Conservation (phyloP, 1,284 basidiomycete species). For the Chalciporus sp. region DNA sequence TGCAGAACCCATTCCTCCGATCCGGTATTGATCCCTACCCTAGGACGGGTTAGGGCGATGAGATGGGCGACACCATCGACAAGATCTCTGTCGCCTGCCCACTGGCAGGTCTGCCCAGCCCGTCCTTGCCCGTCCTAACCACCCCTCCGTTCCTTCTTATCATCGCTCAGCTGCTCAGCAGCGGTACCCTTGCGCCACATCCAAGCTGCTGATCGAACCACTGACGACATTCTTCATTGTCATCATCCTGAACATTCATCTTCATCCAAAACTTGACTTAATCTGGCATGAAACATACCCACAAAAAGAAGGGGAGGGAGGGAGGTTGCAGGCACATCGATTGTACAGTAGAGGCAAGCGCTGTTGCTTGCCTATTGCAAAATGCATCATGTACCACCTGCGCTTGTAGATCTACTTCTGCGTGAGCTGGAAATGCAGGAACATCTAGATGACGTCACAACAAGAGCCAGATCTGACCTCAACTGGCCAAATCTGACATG, state of each 20-base stretch:
- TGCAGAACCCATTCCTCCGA: constrained; percentile 86
- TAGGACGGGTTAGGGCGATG: not conserved
- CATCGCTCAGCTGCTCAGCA: not conserved
- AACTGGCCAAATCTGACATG: too few species aligned
- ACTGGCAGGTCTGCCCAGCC: not conserved
- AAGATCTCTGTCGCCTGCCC: not conserved
- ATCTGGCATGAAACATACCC: not conserved
- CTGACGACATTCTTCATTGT: not conserved
- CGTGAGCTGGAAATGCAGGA: too few species aligned
- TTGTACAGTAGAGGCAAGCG: not conserved
- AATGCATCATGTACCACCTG: not conserved
- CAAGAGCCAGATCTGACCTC: too few species aligned
- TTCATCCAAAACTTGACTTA: not conserved
- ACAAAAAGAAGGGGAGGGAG: not conserved
- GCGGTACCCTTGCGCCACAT: not conserved
- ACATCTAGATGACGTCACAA: too few species aligned
- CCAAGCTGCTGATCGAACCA: not conserved
- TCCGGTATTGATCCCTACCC: constrained; percentile 57
- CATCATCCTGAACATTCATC: not conserved
- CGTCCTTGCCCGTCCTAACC: not conserved
- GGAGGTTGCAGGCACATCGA: not conserved
- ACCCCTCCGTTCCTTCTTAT: not conserved
- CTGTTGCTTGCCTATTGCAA: not conserved
- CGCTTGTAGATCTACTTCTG: too few species aligned
- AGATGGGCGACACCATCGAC: not conserved